Evolutionary conservation across 2,329 filamentous ascomycete species (phyloP), one percentile per base, ranked within the genome.

Genomic region (Exserohilum rostratum): DNA sequence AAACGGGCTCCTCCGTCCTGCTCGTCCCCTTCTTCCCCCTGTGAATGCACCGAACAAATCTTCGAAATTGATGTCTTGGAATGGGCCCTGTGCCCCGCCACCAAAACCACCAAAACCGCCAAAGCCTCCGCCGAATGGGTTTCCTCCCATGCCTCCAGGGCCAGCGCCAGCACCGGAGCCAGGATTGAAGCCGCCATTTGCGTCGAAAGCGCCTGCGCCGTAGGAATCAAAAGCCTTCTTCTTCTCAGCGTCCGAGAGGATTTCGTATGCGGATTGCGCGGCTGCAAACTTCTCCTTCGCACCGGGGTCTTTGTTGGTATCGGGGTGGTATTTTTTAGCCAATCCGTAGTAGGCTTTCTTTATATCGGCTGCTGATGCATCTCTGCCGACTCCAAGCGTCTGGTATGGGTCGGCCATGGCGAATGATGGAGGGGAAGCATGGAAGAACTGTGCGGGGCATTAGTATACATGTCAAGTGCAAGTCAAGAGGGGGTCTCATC

Each of bases 281-380:
- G 97, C 93, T 60, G 88, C 85, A 69, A 99, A 99, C 69, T 90
- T 93, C 68, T 98, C 95, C 75, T 98, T 98, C 31, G 95, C 93
- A n/a, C 81, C 84, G 2, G 90, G 76, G 66, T 98, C 95, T 76
- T 98, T 98, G 82, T 98, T 99, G 31, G 95, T 98, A 74, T 99
- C 95, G 7, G 95, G 95, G 70, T 99, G 95, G 74, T 87, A 99
- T 72, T 98, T 99, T 78, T 99, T 99, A 17, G 95, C 95, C 55
- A 98, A 82, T 46, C 93, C 91, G 74, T 99, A 99, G 80, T 99
- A 99, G 3, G 95, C 93, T 76, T 97, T 98, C 76, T 99, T 99
- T 74, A 99, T 98, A 31, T 98, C 93, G 55, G 86, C 81, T 3
- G 91, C 80, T 1, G 90, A 87, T n/a, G 95, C 91, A 58, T 78